Conservation (phyloP, 1,284 basidiomycete genomes). For the Neolentinus lepideus region DNA sequence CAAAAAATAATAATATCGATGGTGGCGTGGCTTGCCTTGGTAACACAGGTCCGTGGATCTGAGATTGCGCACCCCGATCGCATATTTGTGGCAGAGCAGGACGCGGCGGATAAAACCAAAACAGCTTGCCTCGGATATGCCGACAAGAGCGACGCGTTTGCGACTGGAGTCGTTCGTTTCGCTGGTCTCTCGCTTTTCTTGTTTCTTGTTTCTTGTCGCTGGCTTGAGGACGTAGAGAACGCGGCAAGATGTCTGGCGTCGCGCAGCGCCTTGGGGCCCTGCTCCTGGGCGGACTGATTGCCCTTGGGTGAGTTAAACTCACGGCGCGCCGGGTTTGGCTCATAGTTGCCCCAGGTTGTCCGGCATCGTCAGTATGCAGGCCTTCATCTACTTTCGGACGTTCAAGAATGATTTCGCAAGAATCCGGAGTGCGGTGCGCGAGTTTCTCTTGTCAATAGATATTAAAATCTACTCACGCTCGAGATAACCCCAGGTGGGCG, state of each 20-base stretch:
- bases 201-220: too few relatives aligned
- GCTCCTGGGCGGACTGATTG: constrained; percentile 19
- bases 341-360: constrained; percentile 14
- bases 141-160: not conserved
- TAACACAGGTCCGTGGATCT: not conserved
- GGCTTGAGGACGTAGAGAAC: too few relatives aligned
- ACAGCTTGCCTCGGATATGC: not conserved
- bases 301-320: constrained; percentile 16
- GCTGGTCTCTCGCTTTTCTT: too few relatives aligned
- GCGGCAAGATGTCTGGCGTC: too few relatives aligned
- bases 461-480: not conserved
- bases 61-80: not conserved
- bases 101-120: not conserved
- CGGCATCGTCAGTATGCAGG: constrained; percentile 19
- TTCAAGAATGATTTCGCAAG: constrained; percentile 15
- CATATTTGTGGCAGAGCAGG: not conserved
- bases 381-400: constrained; percentile 20
- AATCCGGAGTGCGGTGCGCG: constrained; percentile 15
- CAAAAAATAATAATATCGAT: too few relatives aligned
- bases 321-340: not conserved
- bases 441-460: not conserved
- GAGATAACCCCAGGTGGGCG: not conserved
- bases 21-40: too few relatives aligned
- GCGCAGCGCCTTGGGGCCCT: constrained; percentile 13
- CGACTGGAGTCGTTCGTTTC: too few relatives aligned